Percentiles rank a stretch among this genome's conserved stretches.
These are phyloP conservation scores for Cubamyces sp. DNA, from an alignment of 768 basidiomycete genomes.

Conservation along the genomic window DNA sequence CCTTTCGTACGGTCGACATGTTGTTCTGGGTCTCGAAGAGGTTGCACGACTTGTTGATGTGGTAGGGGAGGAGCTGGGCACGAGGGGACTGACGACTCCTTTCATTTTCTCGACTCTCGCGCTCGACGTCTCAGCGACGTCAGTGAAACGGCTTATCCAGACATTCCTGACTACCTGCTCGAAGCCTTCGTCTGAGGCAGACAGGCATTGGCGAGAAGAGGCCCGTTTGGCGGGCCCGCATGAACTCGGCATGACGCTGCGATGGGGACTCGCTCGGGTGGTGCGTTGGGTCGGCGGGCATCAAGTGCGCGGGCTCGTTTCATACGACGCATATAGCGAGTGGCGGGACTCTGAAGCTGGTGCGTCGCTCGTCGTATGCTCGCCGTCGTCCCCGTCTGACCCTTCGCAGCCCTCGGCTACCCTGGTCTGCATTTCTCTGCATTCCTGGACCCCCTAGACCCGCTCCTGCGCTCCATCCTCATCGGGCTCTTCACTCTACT, in stretches of 20 bases:
- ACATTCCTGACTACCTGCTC: conserved; percentile 73
- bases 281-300: conserved; percentile 69
- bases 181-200: conserved; percentile 42
- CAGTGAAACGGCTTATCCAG: conserved; percentile 77
- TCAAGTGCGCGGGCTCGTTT: conserved; percentile 81
- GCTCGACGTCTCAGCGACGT: conserved; percentile 78
- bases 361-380: conserved; percentile 42
- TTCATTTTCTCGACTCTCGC: conserved; percentile 91
- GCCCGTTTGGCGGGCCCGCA: conserved; percentile 83
- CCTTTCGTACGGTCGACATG: conserved; percentile 71
- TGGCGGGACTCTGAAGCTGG: conserved; percentile 86
- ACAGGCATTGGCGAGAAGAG: conserved; percentile 74
- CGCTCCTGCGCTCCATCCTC: conserved; percentile 61
- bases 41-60: conserved; percentile 73
- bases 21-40: conserved; percentile 76
- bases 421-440: conserved; percentile 73
- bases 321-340: conserved; percentile 81
- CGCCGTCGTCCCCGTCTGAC: conserved; percentile 8
- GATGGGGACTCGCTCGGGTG: conserved; percentile 89
- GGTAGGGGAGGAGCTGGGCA: conserved; percentile 68
- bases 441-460: conserved; percentile 60
- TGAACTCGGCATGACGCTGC: conserved; percentile 88
- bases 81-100: conserved; percentile 80
- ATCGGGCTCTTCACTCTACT: conserved; percentile 79
- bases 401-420: conserved; percentile 57